These are phyloP conservation scores for Suhomyces anneliseae DNA, from an alignment of 1,139 yeast genomes.

Conservation along the genomic window DNA sequence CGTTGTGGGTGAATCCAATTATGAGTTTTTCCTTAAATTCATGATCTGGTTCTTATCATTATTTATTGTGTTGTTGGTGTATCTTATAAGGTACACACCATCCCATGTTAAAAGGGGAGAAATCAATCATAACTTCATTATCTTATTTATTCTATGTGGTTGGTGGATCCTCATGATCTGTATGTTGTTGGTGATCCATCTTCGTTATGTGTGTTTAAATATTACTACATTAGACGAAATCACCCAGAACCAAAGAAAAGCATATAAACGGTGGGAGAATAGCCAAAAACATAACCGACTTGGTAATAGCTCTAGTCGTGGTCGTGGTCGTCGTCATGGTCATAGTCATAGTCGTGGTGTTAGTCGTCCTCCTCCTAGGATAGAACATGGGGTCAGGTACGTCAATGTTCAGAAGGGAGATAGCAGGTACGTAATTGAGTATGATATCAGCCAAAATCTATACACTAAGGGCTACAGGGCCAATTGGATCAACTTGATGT, in stretches of 20 bases:
- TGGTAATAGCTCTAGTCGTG: too few species aligned
- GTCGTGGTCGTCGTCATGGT: too few species aligned
- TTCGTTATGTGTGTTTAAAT: slow-evolving; percentile 40
- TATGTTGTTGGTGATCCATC: slow-evolving; percentile 36
- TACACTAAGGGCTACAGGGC: slow-evolving; percentile 31
- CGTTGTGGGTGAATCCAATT: slow-evolving; percentile 57
- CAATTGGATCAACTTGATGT: slow-evolving; percentile 38
- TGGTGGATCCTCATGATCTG: slow-evolving; percentile 45
- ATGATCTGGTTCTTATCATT: slow-evolving; percentile 33
- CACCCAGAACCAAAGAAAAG: slow-evolving; percentile 23
- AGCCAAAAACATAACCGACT: slow-evolving; percentile 6
- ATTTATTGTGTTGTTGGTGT: slow-evolving; percentile 31
- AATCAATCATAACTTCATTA: slow-evolving; percentile 49
- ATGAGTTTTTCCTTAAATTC: slow-evolving; percentile 52
- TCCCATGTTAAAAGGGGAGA: slow-evolving; percentile 22
- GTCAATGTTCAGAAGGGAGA: slow-evolving; percentile 27
- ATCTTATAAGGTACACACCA: slow-evolving; percentile 28
- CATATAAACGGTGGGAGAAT: slow-evolving; percentile 23
- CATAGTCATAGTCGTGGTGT: too few species aligned
- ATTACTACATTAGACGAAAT: slow-evolving; percentile 41
- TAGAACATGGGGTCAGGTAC: slow-evolving; percentile 33
- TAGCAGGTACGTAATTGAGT: slow-evolving; percentile 33
- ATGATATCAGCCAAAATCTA: slow-evolving; percentile 21
- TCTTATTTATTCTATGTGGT: slow-evolving; percentile 37
- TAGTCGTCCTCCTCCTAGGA: slow-evolving; percentile 20